Evolutionary conservation across 1,284 basidiomycete species (phyloP).

Genomic region (Irpex rosettiformis): DNA sequence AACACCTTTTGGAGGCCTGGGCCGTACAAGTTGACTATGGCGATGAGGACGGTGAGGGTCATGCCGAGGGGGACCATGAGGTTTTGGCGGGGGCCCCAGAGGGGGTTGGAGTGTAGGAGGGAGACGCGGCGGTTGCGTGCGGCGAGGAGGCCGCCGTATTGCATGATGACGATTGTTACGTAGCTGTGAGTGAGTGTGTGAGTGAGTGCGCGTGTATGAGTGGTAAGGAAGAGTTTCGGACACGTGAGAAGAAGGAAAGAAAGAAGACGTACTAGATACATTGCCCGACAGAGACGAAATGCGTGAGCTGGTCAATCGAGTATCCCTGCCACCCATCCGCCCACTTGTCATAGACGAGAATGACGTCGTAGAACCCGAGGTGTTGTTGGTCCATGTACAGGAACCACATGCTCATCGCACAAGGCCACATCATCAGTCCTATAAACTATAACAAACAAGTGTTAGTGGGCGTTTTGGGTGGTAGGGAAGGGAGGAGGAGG

Average conservation of each 20-base stretch:
- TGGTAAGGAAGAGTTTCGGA: too few species aligned
- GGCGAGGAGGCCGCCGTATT: slow-evolving; percentile 44
- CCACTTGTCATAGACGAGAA: slow-evolving; percentile 43
- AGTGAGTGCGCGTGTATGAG: too few species aligned
- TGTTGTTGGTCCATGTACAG: slow-evolving; percentile 42
- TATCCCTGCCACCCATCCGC: slow-evolving; percentile 44
- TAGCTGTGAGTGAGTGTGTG: slow-evolving; percentile 50
- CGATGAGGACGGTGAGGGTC: slow-evolving; percentile 35
- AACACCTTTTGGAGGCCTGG: slow-evolving; percentile 38
- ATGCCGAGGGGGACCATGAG: slow-evolving; percentile 33
- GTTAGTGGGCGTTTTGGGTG: too few species aligned
- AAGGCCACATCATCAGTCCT: slow-evolving; percentile 45
- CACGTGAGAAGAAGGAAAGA: too few species aligned
- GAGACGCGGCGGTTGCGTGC: slow-evolving; percentile 16
- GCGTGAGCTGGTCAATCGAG: slow-evolving; percentile 36
- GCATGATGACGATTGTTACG: slow-evolving; percentile 50
- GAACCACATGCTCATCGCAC: slow-evolving; percentile 38
- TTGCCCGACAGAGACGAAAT: slow-evolving; percentile 45
- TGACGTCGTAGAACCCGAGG: slow-evolving; percentile 49
- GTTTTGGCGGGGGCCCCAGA: slow-evolving; percentile 43
- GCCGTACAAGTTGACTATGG: slow-evolving; percentile 38
- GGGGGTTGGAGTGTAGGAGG: slow-evolving; percentile 16
- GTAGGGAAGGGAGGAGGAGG: slow-evolving; percentile 14
- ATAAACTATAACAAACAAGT: slow-evolving; percentile 40
- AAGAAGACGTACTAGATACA: slow-evolving; percentile 41